These are phyloP conservation scores for Aquilaria sinensis DNA, from an alignment of 345 rosid genomes.

Conservation along the genomic window DNA sequence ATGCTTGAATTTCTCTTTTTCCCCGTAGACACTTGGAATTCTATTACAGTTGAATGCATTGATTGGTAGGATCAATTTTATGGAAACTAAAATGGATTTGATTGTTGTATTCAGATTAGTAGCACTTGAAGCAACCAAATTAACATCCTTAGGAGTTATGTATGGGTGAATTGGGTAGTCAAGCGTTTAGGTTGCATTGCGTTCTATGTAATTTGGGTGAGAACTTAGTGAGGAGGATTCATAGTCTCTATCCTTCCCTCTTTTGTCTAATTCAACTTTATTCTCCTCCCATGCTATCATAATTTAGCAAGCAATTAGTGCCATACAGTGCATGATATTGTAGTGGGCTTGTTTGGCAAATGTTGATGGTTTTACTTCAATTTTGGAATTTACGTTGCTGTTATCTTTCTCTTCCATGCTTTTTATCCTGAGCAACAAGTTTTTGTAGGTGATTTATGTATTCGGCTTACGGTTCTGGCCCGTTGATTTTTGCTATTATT, in stretches of 20 bases:
- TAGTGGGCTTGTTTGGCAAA: not conserved
- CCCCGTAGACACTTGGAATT: not conserved
- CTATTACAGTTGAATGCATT: not conserved
- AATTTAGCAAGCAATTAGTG: not conserved
- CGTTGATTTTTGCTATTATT: not conserved
- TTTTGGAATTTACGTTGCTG: not conserved
- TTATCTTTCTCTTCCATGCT: not conserved
- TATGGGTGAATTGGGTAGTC: no score
- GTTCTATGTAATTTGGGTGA: conserved; percentile 3
- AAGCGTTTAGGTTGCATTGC: conserved; percentile 1
- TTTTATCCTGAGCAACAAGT: not conserved
- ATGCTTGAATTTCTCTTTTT: conserved; percentile 1
- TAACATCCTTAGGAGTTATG: no score
- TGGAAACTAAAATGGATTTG: not conserved
- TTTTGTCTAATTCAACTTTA: not conserved
- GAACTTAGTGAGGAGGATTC: not conserved
- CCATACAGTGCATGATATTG: not conserved
- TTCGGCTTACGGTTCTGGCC: not conserved
- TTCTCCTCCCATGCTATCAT: no score
- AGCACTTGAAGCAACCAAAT: no score
- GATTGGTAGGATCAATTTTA: not conserved
- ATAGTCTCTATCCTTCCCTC: conserved; percentile 1
- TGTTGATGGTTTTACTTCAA: not conserved
- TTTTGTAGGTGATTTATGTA: not conserved
- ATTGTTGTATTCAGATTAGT: no score